Evolutionary conservation across 2,329 filamentous ascomycete species (phyloP).

Genomic region (Fusarium kyushuense): DNA sequence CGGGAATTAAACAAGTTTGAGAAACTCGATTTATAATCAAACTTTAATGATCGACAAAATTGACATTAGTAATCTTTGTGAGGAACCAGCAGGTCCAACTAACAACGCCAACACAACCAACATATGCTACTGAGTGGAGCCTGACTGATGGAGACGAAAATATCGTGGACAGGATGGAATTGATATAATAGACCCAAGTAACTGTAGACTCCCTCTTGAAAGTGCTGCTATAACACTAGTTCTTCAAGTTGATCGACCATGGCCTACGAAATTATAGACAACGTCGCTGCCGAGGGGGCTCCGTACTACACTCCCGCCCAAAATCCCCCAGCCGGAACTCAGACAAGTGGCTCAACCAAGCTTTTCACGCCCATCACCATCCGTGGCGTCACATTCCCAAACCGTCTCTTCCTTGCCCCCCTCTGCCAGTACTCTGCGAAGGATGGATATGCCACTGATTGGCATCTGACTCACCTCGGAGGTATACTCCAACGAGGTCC

Average conservation of each 20-base stretch:
- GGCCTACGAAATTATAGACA: slow-evolving; percentile 25
- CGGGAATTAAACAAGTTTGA: neutral
- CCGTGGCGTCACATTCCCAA: slow-evolving; percentile 57
- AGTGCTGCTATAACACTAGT: no score
- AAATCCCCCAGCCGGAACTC: slow-evolving; percentile 56
- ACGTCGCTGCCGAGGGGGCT: slow-evolving; percentile 48
- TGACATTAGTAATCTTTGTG: neutral
- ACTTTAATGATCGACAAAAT: neutral
- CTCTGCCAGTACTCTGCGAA: slow-evolving; percentile 61
- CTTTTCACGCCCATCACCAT: slow-evolving; percentile 61
- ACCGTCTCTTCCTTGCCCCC: slow-evolving; percentile 59
- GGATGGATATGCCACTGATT: slow-evolving; percentile 79
- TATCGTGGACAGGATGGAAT: neutral
- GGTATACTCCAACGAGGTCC: slow-evolving; percentile 81
- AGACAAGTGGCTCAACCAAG: slow-evolving; percentile 53
- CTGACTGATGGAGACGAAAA: neutral
- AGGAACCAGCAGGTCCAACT: neutral
- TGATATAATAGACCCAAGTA: neutral
- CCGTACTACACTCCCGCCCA: slow-evolving; percentile 63
- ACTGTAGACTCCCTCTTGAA: neutral
- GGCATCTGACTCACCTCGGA: slow-evolving; percentile 84
- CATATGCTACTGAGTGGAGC: neutral
- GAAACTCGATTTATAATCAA: neutral
- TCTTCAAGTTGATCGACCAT: neutral
- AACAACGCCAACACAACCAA: neutral